phyloP scores from a whole-genome alignment of 2,329 filamentous ascomycete species.

The Nemania sp. region DNA sequence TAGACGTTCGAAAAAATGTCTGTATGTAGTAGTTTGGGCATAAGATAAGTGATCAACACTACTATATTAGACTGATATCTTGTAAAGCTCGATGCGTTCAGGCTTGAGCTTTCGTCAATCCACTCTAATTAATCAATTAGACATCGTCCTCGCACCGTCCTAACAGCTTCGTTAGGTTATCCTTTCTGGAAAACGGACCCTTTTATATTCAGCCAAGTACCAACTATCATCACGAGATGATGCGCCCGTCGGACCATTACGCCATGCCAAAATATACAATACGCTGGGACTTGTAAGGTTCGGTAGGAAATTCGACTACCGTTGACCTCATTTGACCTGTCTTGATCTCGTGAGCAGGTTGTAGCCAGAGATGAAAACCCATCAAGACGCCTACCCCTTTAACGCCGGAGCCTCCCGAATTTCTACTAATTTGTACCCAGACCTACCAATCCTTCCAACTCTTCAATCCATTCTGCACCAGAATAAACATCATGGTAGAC shows the following conservation, averaged over 20 bases:
- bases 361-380: constrained; percentile 3
- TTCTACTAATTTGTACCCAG: constrained; percentile 17
- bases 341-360: neutral
- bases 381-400: constrained; percentile 15
- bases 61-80: too few relatives aligned
- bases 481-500: constrained; percentile 16
- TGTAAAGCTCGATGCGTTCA: too few relatives aligned
- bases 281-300: neutral
- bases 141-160: neutral
- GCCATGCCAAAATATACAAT: neutral
- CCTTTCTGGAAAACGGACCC: neutral
- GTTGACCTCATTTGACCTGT: constrained; percentile 6
- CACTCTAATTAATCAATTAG: neutral
- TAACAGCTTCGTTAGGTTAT: too few relatives aligned
- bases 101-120: neutral
- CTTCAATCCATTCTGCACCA: constrained; percentile 13
- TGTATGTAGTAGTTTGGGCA: too few relatives aligned
- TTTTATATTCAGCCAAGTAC: neutral
- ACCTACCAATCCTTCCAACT: constrained; percentile 11
- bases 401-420: constrained; percentile 22
- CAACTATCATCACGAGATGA: neutral
- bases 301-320: constrained; percentile 14
- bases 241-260: neutral
- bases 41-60: too few relatives aligned
- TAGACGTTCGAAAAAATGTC: too few relatives aligned